phyloP scores from a whole-genome alignment of 305 asterid species.

The Solanum chacoense region DNA sequence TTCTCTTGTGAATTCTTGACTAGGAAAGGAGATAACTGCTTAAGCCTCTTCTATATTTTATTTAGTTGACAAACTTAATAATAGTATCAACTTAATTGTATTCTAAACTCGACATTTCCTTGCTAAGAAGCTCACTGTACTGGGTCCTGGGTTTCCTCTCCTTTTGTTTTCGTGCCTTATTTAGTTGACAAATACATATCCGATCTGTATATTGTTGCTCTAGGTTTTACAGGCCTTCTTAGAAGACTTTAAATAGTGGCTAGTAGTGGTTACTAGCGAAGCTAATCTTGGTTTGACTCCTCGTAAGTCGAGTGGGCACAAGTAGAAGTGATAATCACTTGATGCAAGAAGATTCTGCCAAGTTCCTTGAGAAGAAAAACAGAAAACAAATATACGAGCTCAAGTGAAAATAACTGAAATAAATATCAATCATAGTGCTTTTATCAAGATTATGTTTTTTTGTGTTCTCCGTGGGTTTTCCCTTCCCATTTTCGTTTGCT shows the following conservation, averaged over 20 bases:
- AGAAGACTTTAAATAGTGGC: not conserved
- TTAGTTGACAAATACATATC: not conserved
- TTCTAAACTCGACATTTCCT: not conserved
- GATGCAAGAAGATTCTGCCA: not conserved
- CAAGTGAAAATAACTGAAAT: not conserved
- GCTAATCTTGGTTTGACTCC: not conserved
- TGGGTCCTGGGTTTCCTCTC: not conserved
- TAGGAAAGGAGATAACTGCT: not conserved
- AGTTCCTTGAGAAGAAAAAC: not conserved
- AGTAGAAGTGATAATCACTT: not conserved
- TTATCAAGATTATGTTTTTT: not conserved
- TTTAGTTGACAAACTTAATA: not conserved
- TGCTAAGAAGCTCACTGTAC: not conserved
- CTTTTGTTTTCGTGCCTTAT: not conserved
- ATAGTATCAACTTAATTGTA: not conserved
- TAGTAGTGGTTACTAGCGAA: not conserved
- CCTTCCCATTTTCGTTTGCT: not conserved
- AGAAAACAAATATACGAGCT: not conserved
- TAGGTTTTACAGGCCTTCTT: not conserved
- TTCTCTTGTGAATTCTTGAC: not conserved
- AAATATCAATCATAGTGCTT: not conserved
- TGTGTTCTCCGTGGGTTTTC: not conserved
- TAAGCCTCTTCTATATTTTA: not conserved
- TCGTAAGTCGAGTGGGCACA: not conserved
- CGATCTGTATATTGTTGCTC: not conserved